Percentiles rank a stretch among this genome's conserved stretches.
Conservation (phyloP, 2,329 filamentous ascomycete genomes). For the Didymella sp. region DNA sequence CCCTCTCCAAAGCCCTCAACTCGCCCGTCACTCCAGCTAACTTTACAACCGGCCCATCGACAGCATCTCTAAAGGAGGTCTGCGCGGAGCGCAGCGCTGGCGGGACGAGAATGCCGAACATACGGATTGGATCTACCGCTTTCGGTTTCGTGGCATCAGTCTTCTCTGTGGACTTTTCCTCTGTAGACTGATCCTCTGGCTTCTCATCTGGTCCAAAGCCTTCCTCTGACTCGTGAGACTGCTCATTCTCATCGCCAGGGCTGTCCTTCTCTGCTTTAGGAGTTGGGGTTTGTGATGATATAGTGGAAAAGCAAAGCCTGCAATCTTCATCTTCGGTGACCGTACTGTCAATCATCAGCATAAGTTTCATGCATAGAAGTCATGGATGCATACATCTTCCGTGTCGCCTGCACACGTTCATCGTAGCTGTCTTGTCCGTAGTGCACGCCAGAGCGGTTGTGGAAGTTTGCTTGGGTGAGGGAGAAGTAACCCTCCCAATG, state of each 20-base stretch:
- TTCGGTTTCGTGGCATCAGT: slow-evolving; percentile 5
- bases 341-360: background rate
- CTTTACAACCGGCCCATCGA: slow-evolving; percentile 65
- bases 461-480: slow-evolving; percentile 78
- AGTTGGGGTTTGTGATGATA: background rate
- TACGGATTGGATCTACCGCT: slow-evolving; percentile 61
- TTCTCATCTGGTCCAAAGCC: background rate
- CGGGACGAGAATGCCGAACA: slow-evolving; percentile 63
- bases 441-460: slow-evolving; percentile 66
- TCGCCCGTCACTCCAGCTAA: slow-evolving; percentile 65
- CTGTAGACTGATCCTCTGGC: background rate
- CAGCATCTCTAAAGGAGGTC: slow-evolving; percentile 60
- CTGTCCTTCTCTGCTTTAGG: background rate
- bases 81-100: slow-evolving; percentile 64
- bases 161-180: background rate
- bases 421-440: slow-evolving; percentile 78
- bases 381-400: slow-evolving; percentile 52
- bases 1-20: slow-evolving; percentile 71
- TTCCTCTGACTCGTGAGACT: background rate
- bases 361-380: too few species aligned
- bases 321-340: slow-evolving; percentile 15
- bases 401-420: slow-evolving; percentile 71
- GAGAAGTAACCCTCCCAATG: slow-evolving; percentile 52
- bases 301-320: background rate
- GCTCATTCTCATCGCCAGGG: background rate